These are phyloP conservation scores for Aspergillus tamarii DNA, from an alignment of 2,329 filamentous ascomycete species.

Conservation along the genomic window DNA sequence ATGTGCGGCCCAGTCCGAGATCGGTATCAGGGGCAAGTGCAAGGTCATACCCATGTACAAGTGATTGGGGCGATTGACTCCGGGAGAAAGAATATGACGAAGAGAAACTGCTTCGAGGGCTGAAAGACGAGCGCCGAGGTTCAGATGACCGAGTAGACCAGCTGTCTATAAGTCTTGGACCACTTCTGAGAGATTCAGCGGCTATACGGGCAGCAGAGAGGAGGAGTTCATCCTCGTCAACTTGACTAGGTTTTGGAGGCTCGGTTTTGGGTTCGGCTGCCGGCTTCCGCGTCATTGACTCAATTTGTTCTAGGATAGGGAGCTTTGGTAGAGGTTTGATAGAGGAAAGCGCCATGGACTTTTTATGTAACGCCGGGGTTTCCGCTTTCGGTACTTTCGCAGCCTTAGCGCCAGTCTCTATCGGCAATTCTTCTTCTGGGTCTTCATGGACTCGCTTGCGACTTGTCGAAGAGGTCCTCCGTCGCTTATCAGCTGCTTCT, in stretches of 20 bases:
- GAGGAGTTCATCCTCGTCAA: constrained; percentile 48
- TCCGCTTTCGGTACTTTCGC: constrained; percentile 29
- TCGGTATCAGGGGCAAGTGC: constrained; percentile 43
- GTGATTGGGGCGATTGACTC: constrained; percentile 36
- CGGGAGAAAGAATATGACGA: constrained; percentile 28
- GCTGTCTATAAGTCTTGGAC: constrained; percentile 36
- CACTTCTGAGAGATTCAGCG: constrained; percentile 42
- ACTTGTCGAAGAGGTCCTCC: constrained; percentile 21
- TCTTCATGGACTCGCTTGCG: constrained; percentile 36
- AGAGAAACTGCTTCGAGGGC: constrained; percentile 30
- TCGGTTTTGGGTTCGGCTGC: constrained; percentile 24
- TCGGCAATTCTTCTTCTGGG: constrained; percentile 16
- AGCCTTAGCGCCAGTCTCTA: constrained; percentile 26
- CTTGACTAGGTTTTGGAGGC: constrained; percentile 27
- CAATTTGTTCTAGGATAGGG: constrained; percentile 38
- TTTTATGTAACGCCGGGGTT: constrained; percentile 19
- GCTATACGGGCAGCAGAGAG: constrained; percentile 46
- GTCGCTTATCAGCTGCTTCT: constrained; percentile 29
- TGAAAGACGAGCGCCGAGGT: constrained; percentile 30
- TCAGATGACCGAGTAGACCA: constrained; percentile 25
- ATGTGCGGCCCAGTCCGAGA: constrained; percentile 40
- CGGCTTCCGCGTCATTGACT: constrained; percentile 31
- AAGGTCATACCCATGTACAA: constrained; percentile 45
- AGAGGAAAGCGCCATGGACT: constrained; percentile 35
- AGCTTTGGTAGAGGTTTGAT: constrained; percentile 36